These are phyloP conservation scores for Ilyonectria mors-panacis DNA, from an alignment of 2,329 filamentous ascomycete genomes.

Conservation along the genomic window DNA sequence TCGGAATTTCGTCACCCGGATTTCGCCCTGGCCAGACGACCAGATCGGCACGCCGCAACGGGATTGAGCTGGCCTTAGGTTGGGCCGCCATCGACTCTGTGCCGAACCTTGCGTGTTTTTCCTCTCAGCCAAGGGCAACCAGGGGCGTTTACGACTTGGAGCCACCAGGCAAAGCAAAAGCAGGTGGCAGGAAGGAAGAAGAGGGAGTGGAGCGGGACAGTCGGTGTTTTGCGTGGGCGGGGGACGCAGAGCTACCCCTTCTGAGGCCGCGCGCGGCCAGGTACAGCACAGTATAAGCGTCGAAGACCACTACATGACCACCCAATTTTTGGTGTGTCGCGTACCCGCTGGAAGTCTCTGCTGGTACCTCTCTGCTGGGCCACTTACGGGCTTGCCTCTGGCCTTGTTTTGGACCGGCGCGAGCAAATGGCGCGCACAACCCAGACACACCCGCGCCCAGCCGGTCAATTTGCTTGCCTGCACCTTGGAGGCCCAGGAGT, in stretches of 20 bases:
- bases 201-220: conserved; percentile 48
- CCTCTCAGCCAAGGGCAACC: conserved; percentile 21
- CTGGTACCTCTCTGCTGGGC: conserved; percentile 49
- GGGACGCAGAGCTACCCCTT: conserved; percentile 51
- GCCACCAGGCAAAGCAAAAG: conserved; percentile 26
- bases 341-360: conserved; percentile 55
- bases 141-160: conserved; percentile 2
- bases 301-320: conserved; percentile 52
- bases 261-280: conserved; percentile 42
- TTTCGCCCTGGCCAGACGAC: conserved; percentile 30
- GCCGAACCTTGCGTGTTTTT: conserved; percentile 33
- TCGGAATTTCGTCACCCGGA: conserved; percentile 17
- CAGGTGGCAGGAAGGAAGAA: conserved; percentile 45
- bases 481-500: conserved; percentile 28
- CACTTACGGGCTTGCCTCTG: conserved; percentile 45
- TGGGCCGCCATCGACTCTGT: conserved; percentile 40
- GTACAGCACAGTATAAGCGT: conserved; percentile 58
- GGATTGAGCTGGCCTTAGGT: conserved; percentile 33
- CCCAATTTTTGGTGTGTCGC: conserved; percentile 54
- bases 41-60: conserved; percentile 40
- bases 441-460: conserved; percentile 46
- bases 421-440: conserved; percentile 45
- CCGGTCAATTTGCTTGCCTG: conserved; percentile 44
- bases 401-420: conserved; percentile 48
- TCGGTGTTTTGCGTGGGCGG: conserved; percentile 44